phyloP scores from a whole-genome alignment of 192 early-diverging fungal genomes.

The Coemansia sp. region DNA sequence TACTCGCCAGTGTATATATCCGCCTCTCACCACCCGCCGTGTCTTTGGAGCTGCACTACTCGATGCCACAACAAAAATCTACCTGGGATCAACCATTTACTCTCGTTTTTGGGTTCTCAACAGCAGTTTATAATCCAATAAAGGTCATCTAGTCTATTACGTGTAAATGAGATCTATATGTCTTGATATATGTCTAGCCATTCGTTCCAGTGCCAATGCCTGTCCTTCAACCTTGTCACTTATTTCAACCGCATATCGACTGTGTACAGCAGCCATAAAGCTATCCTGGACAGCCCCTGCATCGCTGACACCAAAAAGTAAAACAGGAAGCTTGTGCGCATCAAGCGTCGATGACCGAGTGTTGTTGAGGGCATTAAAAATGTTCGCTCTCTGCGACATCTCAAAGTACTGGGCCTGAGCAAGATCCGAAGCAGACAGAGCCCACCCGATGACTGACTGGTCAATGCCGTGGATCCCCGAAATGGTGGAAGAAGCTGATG shows the following conservation, averaged over 20 bases:
- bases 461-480: background rate
- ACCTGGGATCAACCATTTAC: too few species aligned
- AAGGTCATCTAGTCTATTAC: conserved; percentile 3
- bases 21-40: background rate
- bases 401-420: conserved; percentile 43
- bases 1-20: background rate
- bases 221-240: conserved; percentile 5
- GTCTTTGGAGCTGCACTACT: background rate
- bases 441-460: conserved; percentile 26
- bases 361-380: background rate
- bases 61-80: background rate
- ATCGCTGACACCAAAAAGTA: conserved; percentile 22
- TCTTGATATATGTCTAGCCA: conserved; percentile 20
- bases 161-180: conserved; percentile 17
- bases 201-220: conserved; percentile 1
- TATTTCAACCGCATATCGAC: conserved; percentile 4
- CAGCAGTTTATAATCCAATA: background rate
- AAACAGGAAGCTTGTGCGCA: conserved; percentile 8
- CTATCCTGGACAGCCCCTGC: background rate
- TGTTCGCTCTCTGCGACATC: conserved; percentile 4
- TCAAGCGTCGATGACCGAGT: background rate
- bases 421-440: conserved; percentile 16
- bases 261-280: background rate
- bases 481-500: conserved; percentile 4
- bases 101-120: too few species aligned